Conservation (phyloP, 176 grass and related monocot species). For the Aegilops speltoides region DNA sequence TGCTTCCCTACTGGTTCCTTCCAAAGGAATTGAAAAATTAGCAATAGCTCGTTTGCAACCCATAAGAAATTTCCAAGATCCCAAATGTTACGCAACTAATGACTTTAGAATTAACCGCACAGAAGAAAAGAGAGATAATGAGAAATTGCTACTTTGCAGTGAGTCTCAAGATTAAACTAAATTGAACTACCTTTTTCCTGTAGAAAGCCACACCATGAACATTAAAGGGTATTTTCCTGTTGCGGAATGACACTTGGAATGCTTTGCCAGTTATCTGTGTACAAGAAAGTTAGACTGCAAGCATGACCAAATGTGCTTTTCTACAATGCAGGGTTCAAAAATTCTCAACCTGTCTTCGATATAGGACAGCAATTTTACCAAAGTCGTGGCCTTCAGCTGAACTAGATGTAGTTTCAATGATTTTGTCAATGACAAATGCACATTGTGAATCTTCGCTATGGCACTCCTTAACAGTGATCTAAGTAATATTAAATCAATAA, state of each 20-base stretch:
- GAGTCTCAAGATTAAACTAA: conserved; percentile 17
- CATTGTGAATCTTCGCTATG: conserved; percentile 92
- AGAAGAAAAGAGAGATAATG: conserved; percentile 12
- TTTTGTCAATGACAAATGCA: conserved; percentile 95
- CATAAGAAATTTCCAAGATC: conserved; percentile 16
- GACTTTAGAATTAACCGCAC: conserved; percentile 7
- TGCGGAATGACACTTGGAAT: conserved; percentile 84
- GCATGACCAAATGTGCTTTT: conserved; percentile 34
- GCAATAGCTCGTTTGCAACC: conserved; percentile 6
- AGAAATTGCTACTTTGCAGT: conserved; percentile 11
- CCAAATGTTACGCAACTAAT: conserved; percentile 16
- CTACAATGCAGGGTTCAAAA: conserved; percentile 2
- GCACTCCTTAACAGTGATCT: conserved; percentile 93
- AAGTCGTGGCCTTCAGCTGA: conserved; percentile 49
- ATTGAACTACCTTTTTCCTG: conserved; percentile 76
- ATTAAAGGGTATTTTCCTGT: conserved; percentile 99
- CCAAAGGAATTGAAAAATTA: background rate
- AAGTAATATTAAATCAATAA: conserved; percentile 34
- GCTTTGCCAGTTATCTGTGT: conserved; percentile 87
- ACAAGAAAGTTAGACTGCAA: conserved; percentile 28
- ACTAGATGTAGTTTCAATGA: conserved; percentile 76
- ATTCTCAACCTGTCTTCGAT: conserved; percentile 76
- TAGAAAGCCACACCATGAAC: conserved; percentile 94
- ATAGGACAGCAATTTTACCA: conserved; percentile 81
- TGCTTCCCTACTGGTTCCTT: conserved; percentile 1